Base-by-base conservation (phyloP, 2,329 filamentous ascomycete genomes). In the Colletotrichum somersetense region DNA sequence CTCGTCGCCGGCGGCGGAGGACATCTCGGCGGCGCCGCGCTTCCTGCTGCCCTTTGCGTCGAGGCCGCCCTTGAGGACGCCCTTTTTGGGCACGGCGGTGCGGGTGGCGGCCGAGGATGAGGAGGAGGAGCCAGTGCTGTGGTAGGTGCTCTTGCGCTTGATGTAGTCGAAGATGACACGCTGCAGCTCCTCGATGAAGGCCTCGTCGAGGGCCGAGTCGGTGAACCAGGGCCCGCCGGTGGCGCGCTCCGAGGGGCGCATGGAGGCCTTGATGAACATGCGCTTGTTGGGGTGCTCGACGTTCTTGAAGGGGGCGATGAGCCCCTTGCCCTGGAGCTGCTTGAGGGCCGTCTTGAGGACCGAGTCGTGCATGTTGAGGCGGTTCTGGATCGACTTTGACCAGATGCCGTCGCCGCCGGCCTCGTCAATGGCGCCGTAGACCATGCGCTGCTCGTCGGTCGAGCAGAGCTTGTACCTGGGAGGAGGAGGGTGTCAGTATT, bases 191-290 rank as follows among this genome's bases (percentile, higher is more conserved):
- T 93, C 91, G 77, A 98, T 95, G 80, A 99, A 94, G 71, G 92
- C 93, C 75, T 93, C 91, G 81, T 99, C 96, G 16, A 98, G 88
- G 75, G 95, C 93, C 64, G 94, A 93, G 74, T 97, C 95, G 10
- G 93, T 95, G 81, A 96, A 98, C 94, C 96, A 99, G 11, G 94
- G 93, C 1, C 96, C 96, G 59, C 96, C 96, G 0, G 95, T 97
- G 58, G 97, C 93, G 73, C 96, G 93, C 74, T 98, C 95, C 66
- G 92, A 94, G 0, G 96, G 96, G 14, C 91, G 90, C 73, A 99
- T 89, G 74, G 92, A 91, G 66, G 92, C 90, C 78, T 97, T 91
- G 88, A 99, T 97, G 86, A 96, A 99, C 89, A 97, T 97, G 83
- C 97, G 97, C 80, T 96, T 93, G 75, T 92, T 93, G 38, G 94